These are phyloP conservation scores for Blastobotrys buckinghamii DNA, from an alignment of 1,139 yeast genomes.

Conservation along the genomic window DNA sequence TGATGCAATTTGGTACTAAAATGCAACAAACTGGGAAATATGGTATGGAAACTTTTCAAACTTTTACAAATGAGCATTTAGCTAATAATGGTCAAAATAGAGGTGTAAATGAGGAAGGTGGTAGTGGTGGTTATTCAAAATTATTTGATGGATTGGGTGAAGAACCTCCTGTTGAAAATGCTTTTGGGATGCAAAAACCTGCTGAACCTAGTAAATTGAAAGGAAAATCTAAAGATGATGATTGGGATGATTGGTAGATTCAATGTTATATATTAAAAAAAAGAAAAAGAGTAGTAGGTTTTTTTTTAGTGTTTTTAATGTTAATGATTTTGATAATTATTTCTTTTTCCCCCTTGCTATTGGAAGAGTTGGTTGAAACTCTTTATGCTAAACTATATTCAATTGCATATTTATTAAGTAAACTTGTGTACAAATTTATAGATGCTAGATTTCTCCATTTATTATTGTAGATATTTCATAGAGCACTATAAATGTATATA, in stretches of 20 bases:
- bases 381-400: too few relatives aligned
- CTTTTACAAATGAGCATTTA: constrained; percentile 42
- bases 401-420: too few relatives aligned
- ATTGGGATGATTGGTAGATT: constrained; percentile 39
- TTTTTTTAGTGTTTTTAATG: too few relatives aligned
- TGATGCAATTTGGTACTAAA: constrained; percentile 92
- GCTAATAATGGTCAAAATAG: constrained; percentile 5
- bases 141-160: constrained; percentile 49
- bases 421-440: too few relatives aligned
- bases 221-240: constrained; percentile 45
- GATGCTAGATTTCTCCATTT: too few relatives aligned
- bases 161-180: constrained; percentile 42
- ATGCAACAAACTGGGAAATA: constrained; percentile 84
- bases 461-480: too few relatives aligned
- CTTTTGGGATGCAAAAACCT: constrained; percentile 68
- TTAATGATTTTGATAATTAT: too few relatives aligned
- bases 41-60: constrained; percentile 51
- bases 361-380: too few relatives aligned
- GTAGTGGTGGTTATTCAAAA: constrained; percentile 45
- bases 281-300: too few relatives aligned
- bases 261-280: too few relatives aligned
- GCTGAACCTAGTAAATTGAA: constrained; percentile 50
- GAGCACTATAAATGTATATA: too few relatives aligned
- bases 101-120: constrained; percentile 28
- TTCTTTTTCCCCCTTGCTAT: too few relatives aligned